A percentile compares a stretch with the other conserved stretches of the same genome.
Conservation (phyloP, 2,329 filamentous ascomycete species). For the Xylariaceae sp. region DNA sequence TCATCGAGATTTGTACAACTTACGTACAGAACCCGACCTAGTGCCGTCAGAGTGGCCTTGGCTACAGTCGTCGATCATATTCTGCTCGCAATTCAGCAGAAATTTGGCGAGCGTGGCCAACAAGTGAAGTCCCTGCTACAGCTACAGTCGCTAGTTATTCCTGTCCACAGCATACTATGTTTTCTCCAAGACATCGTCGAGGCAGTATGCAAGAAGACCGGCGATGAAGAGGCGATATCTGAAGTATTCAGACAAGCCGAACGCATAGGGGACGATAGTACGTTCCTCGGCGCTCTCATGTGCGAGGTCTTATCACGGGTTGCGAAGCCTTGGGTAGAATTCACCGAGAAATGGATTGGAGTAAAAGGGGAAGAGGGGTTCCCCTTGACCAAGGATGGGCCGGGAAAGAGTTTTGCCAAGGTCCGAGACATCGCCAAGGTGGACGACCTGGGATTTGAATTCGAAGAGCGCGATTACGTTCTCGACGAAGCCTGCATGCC, state of each 20-base stretch:
- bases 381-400: conserved; percentile 45
- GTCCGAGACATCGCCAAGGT: conserved; percentile 49
- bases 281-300: conserved; percentile 57
- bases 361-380: conserved; percentile 54
- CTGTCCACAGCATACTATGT: conserved; percentile 43
- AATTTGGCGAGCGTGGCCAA: conserved; percentile 41
- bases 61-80: conserved; percentile 46
- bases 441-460: conserved; percentile 55
- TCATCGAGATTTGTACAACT: conserved; percentile 44
- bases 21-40: conserved; percentile 41
- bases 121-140: conserved; percentile 46
- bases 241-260: conserved; percentile 58
- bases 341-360: conserved; percentile 71
- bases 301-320: conserved; percentile 61
- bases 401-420: conserved; percentile 55
- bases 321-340: conserved; percentile 60
- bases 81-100: conserved; percentile 45
- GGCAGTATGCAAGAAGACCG: conserved; percentile 40
- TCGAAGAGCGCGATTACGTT: conserved; percentile 54
- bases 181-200: conserved; percentile 49
- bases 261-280: conserved; percentile 57
- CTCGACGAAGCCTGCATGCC: conserved; percentile 64
- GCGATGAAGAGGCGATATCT: conserved; percentile 58
- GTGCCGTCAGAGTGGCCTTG: conserved; percentile 47
- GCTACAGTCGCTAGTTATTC: conserved; percentile 46